Evolutionary conservation across 129 eudicot genomes (phyloP), one percentile per base, ranked within the genome.

Genomic region (Pulicaria dysenterica): DNA sequence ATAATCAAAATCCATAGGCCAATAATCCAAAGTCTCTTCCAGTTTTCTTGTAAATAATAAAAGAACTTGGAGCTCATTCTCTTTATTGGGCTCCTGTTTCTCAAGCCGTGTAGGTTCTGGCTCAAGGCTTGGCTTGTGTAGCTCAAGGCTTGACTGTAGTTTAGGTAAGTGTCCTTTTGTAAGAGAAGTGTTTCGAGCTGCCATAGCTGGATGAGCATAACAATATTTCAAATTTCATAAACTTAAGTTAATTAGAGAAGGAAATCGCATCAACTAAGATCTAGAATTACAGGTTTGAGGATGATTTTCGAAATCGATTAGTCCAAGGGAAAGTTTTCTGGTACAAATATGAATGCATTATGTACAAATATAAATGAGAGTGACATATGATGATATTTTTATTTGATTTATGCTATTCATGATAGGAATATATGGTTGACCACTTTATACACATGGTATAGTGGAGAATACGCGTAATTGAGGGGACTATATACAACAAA

Each of bases 41-140:
- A 88, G 65, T 95, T 90, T 57, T 90, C 99, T 80, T 88, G 86
- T 39, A 95, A 13, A 45, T 77, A 91, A 41, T 88, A 95, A 11
- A 83, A n/a, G 45, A 84, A 64, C 45, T 86, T 88, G 9, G 85
- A 79, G 77, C 96, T 86, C 77, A 90, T 65, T 67, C 89, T 83
- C 73, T 48, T 82, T 43, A 95, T 82, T 8, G 83, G 82, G 67
- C 90, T 79, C 11, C 81, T 81, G 44, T 90, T 84, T 72, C 96
- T 85, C 47, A 89, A 78, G 43, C 96, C 94, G 37, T 85, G 91
- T 66, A 95, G 72, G 81, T 88, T 95, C 71, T 95, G 99, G 84
- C 99, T 91, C 75, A 88, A 82, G 58, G 96, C 99, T 70, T 95
- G 99, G 86, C 99, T 95, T n/a, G 99, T 91, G 89, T 83, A 90